Conservation (phyloP, 192 early-diverging fungal genomes). For the Gryganskiella cystojenkinii region DNA sequence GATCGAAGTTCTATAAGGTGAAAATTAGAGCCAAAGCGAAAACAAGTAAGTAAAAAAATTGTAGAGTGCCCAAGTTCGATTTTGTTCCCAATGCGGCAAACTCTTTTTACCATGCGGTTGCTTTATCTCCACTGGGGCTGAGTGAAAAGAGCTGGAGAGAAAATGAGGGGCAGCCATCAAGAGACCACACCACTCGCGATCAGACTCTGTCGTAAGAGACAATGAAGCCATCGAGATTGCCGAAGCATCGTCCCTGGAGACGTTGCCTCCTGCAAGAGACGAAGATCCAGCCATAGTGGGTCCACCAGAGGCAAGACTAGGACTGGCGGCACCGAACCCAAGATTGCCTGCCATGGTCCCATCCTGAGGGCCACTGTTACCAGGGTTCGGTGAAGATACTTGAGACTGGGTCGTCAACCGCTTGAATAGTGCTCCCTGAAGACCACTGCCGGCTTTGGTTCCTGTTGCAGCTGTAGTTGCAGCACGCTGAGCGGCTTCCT, state of each 20-base stretch:
- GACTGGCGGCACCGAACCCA: not conserved
- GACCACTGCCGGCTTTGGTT: not conserved
- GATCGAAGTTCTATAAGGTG: not conserved
- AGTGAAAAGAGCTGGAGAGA: conserved; percentile 7
- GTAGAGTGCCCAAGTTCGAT: not conserved
- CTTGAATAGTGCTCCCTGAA: conserved; percentile 11
- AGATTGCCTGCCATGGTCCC: not conserved
- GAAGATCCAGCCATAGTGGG: not conserved
- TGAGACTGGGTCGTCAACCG: conserved; percentile 32
- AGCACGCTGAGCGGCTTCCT: conserved; percentile 4
- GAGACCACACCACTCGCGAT: conserved; percentile 44
- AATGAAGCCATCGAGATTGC: conserved; percentile 11
- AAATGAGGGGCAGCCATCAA: conserved; percentile 33
- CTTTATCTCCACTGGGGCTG: conserved; percentile 14
- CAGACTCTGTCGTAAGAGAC: conserved; percentile 7
- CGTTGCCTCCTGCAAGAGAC: not conserved
- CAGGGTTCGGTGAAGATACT: conserved; percentile 22
- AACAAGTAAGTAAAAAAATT: not conserved
- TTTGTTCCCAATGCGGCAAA: not conserved
- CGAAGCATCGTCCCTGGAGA: conserved; percentile 25
- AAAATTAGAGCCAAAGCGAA: not conserved
- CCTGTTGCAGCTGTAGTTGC: not conserved
- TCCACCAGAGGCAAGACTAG: not conserved
- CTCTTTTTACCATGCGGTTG: conserved; percentile 2
- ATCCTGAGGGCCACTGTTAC: not conserved